Percentiles rank a stretch among this genome's conserved stretches.
phyloP scores from a whole-genome alignment of 345 rosid genomes.

The Zanthoxylum bungeanum region DNA sequence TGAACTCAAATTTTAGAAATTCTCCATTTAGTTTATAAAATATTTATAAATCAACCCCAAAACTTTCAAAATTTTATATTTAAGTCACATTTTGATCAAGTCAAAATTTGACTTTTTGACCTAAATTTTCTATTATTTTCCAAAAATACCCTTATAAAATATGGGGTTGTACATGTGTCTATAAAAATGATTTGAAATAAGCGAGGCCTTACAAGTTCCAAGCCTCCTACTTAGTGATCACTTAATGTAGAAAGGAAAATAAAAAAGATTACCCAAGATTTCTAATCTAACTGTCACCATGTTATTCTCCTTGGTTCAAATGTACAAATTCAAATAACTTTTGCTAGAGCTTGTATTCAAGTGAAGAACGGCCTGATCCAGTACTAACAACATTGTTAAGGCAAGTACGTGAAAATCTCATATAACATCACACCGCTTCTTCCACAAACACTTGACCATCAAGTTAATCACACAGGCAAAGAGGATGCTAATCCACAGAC shows the following conservation, averaged over 20 bases:
- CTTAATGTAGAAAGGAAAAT: background rate
- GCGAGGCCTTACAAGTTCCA: background rate
- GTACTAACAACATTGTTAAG: background rate
- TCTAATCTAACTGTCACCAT: background rate
- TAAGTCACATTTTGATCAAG: too few relatives aligned
- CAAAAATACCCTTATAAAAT: too few relatives aligned
- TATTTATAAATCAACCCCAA: too few relatives aligned
- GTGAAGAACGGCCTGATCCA: background rate
- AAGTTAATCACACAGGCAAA: background rate
- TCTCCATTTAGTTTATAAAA: too few relatives aligned
- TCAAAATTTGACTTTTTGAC: too few relatives aligned
- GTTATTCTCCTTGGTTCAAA: background rate
- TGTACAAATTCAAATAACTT: background rate
- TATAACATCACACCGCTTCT: background rate
- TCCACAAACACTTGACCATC: background rate
- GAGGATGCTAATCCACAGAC: constrained; percentile 3
- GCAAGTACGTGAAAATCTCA: constrained; percentile 5
- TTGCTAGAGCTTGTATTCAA: background rate
- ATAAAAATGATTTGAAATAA: background rate
- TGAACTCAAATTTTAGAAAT: too few relatives aligned
- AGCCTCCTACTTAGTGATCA: background rate
- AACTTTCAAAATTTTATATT: too few relatives aligned
- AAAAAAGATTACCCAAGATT: background rate
- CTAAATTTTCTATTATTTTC: too few relatives aligned
- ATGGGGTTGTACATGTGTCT: background rate